A percentile compares a stretch with the other conserved stretches of the same genome.
Evolutionary conservation across 2,329 filamentous ascomycete species (phyloP).

Genomic region (Thielaviopsis musarum): DNA sequence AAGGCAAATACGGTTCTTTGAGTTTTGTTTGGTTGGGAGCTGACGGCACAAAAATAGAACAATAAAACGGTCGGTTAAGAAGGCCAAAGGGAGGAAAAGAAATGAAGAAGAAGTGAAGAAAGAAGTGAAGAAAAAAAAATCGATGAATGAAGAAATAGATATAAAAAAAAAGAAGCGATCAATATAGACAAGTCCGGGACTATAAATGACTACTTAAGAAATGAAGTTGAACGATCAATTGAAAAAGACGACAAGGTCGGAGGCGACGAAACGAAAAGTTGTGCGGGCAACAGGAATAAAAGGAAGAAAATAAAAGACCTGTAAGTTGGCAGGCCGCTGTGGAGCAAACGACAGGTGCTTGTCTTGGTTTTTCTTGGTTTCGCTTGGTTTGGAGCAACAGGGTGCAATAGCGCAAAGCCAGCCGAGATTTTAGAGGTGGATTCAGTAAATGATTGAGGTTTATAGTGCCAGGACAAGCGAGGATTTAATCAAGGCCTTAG

Average conservation of each 20-base stretch:
- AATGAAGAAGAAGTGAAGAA: neutral
- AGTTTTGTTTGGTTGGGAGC: neutral
- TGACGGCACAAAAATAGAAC: neutral
- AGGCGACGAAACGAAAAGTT: neutral
- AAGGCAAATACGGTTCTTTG: neutral
- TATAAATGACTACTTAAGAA: neutral
- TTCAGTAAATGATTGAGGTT: neutral
- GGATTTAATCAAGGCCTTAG: neutral
- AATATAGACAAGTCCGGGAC: too few species aligned
- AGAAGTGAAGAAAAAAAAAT: neutral
- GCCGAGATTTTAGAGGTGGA: neutral
- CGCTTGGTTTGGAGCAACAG: neutral
- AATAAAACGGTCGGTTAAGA: neutral
- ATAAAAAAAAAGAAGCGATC: neutral
- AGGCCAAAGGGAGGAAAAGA: neutral
- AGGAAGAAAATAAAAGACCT: neutral
- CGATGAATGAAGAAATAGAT: neutral
- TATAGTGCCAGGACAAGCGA: too few species aligned
- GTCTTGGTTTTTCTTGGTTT: neutral
- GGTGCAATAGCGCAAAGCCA: neutral
- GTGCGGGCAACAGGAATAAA: neutral
- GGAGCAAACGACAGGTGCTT: neutral
- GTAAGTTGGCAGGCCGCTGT: neutral
- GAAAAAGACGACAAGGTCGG: neutral
- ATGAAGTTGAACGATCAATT: neutral